Base-by-base conservation (phyloP, 2,329 filamentous ascomycete species). In the Colletotrichum orbiculare region DNA sequence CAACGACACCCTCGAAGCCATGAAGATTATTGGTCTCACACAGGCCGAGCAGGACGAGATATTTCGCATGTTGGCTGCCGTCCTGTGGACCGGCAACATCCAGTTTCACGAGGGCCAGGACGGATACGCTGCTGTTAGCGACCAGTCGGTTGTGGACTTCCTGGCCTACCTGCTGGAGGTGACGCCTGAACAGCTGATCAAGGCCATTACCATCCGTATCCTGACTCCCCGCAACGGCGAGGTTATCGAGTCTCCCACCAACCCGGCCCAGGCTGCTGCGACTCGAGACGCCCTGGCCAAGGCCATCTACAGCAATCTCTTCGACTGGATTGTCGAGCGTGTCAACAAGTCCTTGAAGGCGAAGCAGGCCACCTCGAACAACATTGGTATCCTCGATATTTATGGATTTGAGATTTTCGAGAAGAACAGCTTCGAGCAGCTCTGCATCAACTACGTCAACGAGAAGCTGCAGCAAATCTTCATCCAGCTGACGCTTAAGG, bases 381-480 rank as follows among this genome's bases (percentile, higher is more conserved):
- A 92, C 3, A 96, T 99, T 70, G 96, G 96, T 74, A 98, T 99
- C 74, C 85, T 99, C 70, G 96, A 99, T 84, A 99, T 99, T 71
- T 99, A 99, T 76, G 96, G 96, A 2, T 99, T 99, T 74, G 96
- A 99, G 76, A 99, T 99, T 71, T 99, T 99, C 71, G 96, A 99
- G 76, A 96, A 95, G 81, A 99, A 99, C 82, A 97, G 93, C 69
- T 99, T 99, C 73, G 96, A 99, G 77, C 96, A 99, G 79, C 87
- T 99, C 8, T 99, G 96, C 80, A 99, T 99, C 85, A 99, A 99
- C 82, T 99, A 98, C 74, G 96, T 98, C 74, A 99, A 99, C 78
- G 96, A 99, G 81, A 99, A 99, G 79, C 83, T 99, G 63, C 96
- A 99, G 79, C 96, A 99, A 75, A 98, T 99, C 73, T 99, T 99